phyloP scores from a whole-genome alignment of 2,329 filamentous ascomycete species.

The Taxawa tesnikishii region DNA sequence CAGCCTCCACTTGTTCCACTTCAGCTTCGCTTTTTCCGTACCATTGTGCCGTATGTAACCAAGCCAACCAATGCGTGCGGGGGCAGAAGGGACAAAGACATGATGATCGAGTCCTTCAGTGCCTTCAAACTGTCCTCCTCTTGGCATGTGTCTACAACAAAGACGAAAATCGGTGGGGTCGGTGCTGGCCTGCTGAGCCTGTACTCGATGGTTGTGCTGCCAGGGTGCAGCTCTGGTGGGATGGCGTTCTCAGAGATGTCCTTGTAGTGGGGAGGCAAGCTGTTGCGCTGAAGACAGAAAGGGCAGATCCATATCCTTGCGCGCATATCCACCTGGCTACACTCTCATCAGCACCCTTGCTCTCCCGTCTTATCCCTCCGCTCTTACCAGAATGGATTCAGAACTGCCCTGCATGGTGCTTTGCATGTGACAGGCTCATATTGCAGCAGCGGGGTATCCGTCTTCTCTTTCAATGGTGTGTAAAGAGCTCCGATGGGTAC shows the following conservation, averaged over 20 bases:
- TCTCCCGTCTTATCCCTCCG: not conserved
- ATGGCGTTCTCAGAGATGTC: conserved; percentile 76
- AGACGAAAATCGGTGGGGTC: conserved; percentile 75
- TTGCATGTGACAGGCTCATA: conserved; percentile 98
- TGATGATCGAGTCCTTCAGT: conserved; percentile 74
- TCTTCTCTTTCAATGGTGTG: conserved; percentile 90
- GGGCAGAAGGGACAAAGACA: conserved; percentile 71
- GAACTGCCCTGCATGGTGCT: conserved; percentile 82
- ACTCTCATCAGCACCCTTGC: conserved; percentile 14
- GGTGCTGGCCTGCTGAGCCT: conserved; percentile 68
- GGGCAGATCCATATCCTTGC: conserved; percentile 81
- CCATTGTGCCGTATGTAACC: conserved; percentile 85
- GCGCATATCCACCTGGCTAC: conserved; percentile 69
- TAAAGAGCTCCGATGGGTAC: conserved; percentile 95
- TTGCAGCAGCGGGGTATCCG: conserved; percentile 75
- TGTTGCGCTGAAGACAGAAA: conserved; percentile 75
- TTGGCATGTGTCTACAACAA: conserved; percentile 80
- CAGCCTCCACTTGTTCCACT: not conserved
- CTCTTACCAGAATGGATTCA: conserved; percentile 90
- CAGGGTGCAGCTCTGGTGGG: conserved; percentile 68
- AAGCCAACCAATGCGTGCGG: conserved; percentile 72
- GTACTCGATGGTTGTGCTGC: conserved; percentile 85
- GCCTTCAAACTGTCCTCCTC: conserved; percentile 76
- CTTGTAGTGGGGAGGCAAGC: conserved; percentile 76
- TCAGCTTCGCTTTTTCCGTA: not conserved